A percentile compares a stretch with the other conserved stretches of the same genome.
Conservation (phyloP, 2,329 filamentous ascomycete species). For the Didymella lethalis region DNA sequence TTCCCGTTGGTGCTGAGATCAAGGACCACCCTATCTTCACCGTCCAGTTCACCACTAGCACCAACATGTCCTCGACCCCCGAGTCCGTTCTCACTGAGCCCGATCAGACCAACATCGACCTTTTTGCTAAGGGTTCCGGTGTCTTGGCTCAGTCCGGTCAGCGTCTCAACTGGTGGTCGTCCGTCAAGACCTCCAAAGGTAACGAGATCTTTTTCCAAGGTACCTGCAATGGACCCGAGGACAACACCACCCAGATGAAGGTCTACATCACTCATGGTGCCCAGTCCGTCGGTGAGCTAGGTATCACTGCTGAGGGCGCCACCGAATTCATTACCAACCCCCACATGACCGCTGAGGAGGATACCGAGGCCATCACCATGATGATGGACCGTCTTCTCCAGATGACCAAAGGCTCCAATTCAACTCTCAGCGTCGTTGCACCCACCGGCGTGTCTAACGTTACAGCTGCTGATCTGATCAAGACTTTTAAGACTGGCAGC, state of each 20-base stretch:
- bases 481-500: conserved; percentile 38
- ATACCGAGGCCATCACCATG: conserved; percentile 51
- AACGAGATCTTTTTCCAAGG: conserved; percentile 53
- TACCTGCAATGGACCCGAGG: conserved; percentile 54
- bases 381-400: conserved; percentile 57
- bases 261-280: conserved; percentile 69
- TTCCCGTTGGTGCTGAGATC: conserved; percentile 58
- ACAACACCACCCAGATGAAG: conserved; percentile 49
- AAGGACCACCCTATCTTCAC: conserved; percentile 52
- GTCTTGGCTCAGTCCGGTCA: conserved; percentile 58
- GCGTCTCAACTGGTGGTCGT: conserved; percentile 59
- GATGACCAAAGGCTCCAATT: conserved; percentile 41
- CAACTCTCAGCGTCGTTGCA: conserved; percentile 46
- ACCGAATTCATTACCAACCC: conserved; percentile 58
- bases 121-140: conserved; percentile 50
- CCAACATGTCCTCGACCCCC: conserved; percentile 30
- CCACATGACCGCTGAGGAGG: conserved; percentile 60
- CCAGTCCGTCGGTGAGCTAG: conserved; percentile 66
- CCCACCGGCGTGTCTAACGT: conserved; percentile 51
- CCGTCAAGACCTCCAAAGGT: conserved; percentile 54
- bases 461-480: conserved; percentile 48
- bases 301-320: conserved; percentile 47
- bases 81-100: conserved; percentile 38
- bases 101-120: conserved; percentile 40
- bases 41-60: conserved; percentile 43